phyloP scores from a whole-genome alignment of 2,329 filamentous ascomycete genomes.

The Alternaria hordeiaustralica region DNA sequence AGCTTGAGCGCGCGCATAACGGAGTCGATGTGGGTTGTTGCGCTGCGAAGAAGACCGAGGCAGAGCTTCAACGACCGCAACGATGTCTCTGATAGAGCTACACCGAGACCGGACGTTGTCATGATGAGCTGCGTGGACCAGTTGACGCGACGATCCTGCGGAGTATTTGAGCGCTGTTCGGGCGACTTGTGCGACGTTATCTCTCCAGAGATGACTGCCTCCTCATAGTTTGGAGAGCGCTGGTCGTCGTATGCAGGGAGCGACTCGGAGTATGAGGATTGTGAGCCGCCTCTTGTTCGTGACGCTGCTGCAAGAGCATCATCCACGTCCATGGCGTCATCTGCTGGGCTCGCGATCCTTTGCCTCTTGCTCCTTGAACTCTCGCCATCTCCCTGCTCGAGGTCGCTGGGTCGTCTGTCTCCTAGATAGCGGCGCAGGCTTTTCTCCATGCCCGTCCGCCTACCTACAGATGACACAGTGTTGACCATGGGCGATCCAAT shows the following conservation, averaged over 20 bases:
- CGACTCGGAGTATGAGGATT: slow-evolving; percentile 73
- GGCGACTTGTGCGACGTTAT: slow-evolving; percentile 31
- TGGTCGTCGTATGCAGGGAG: slow-evolving; percentile 85
- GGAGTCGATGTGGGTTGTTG: slow-evolving; percentile 79
- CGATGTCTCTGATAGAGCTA: slow-evolving; percentile 90
- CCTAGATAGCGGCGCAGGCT: slow-evolving; percentile 82
- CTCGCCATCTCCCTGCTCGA: slow-evolving; percentile 52
- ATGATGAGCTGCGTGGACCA: slow-evolving; percentile 89
- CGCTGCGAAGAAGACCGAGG: slow-evolving; percentile 78
- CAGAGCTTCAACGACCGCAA: slow-evolving; percentile 85
- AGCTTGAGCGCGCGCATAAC: slow-evolving; percentile 76
- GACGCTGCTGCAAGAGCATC: slow-evolving; percentile 40
- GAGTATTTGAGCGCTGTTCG: slow-evolving; percentile 29
- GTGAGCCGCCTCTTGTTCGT: slow-evolving; percentile 61
- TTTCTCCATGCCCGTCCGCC: slow-evolving; percentile 85
- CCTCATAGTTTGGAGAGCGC: slow-evolving; percentile 76
- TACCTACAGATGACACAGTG: slow-evolving; percentile 82
- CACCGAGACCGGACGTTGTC: slow-evolving; percentile 86
- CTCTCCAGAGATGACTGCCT: slow-evolving; percentile 50
- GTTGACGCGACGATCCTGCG: slow-evolving; percentile 50
- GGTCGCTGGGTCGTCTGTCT: slow-evolving; percentile 60
- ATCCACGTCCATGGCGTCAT: slow-evolving; percentile 58
- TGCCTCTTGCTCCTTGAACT: slow-evolving; percentile 50
- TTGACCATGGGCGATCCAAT: slow-evolving; percentile 82
- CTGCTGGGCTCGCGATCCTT: slow-evolving; percentile 49